These are phyloP conservation scores for Tagetes patula DNA, from an alignment of 129 eudicot species.

Conservation along the genomic window DNA sequence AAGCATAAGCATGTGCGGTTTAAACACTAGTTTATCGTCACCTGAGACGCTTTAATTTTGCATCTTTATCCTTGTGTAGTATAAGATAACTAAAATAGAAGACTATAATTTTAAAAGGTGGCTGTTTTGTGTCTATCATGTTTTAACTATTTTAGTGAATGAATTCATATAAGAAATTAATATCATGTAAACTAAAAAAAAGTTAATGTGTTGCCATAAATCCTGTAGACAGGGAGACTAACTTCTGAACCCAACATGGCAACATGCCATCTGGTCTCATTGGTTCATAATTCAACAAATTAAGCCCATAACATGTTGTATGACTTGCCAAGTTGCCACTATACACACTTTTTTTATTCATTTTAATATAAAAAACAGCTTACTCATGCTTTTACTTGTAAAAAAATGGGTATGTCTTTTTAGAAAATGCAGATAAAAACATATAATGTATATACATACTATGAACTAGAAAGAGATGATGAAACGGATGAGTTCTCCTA, in stretches of 20 bases:
- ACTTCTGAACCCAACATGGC: constrained; percentile 38
- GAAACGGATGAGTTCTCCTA: neutral
- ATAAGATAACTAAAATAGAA: no score
- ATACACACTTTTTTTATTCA: constrained; percentile 1
- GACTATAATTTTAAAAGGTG: neutral
- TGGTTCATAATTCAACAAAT: constrained; percentile 33
- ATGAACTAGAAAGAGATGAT: neutral
- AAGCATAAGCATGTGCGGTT: no score
- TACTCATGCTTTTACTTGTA: neutral
- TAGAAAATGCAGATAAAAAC: neutral
- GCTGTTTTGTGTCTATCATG: neutral
- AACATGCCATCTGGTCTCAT: constrained; percentile 30
- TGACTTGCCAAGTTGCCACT: neutral
- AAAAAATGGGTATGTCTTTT: neutral
- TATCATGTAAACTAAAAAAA: neutral
- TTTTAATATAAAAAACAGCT: neutral
- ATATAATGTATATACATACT: neutral
- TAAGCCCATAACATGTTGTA: constrained; percentile 28
- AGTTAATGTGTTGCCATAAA: constrained; percentile 23
- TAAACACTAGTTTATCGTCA: no score
- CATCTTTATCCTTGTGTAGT: no score
- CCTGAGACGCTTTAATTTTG: no score
- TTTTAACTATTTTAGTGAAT: neutral
- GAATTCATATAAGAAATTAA: neutral
- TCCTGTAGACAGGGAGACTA: constrained; percentile 37